A percentile compares a stretch with the other conserved stretches of the same genome.
phyloP scores from a whole-genome alignment of 805 yeast species.

The Teunomyces lycoperdinae region DNA sequence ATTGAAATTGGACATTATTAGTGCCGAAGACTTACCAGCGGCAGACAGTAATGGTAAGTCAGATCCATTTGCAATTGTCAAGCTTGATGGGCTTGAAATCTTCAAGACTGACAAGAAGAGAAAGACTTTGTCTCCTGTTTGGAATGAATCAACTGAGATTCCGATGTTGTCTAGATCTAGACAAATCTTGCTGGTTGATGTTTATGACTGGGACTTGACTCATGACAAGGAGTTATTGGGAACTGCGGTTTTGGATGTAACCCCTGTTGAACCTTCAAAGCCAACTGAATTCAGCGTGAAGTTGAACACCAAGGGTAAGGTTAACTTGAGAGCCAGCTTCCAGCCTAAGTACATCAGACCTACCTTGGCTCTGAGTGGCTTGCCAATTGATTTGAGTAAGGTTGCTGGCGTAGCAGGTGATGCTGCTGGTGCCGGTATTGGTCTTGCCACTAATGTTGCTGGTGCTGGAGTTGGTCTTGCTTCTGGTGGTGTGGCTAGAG shows the following conservation, averaged over 20 bases:
- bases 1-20: slow-evolving; percentile 52
- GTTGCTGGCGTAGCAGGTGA: slow-evolving; percentile 24
- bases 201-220: slow-evolving; percentile 77
- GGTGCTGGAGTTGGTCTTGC: slow-evolving; percentile 33
- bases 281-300: slow-evolving; percentile 46
- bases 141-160: slow-evolving; percentile 66
- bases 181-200: slow-evolving; percentile 45
- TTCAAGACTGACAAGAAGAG: slow-evolving; percentile 61
- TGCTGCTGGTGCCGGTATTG: slow-evolving; percentile 20
- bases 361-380: slow-evolving; percentile 39
- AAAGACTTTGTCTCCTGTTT: slow-evolving; percentile 68
- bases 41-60: slow-evolving; percentile 75
- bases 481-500: slow-evolving; percentile 47
- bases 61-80: slow-evolving; percentile 63
- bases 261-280: slow-evolving; percentile 45
- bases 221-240: slow-evolving; percentile 68
- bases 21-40: slow-evolving; percentile 52
- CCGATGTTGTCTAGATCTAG: slow-evolving; percentile 65
- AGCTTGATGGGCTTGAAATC: slow-evolving; percentile 51
- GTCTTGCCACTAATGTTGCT: slow-evolving; percentile 20
- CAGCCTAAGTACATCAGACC: slow-evolving; percentile 68
- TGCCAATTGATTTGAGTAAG: slow-evolving; percentile 35
- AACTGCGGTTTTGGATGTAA: slow-evolving; percentile 46
- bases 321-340: slow-evolving; percentile 55
- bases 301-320: slow-evolving; percentile 63